phyloP scores from a whole-genome alignment of 2,329 filamentous ascomycete species.

The Cercospora zeina region DNA sequence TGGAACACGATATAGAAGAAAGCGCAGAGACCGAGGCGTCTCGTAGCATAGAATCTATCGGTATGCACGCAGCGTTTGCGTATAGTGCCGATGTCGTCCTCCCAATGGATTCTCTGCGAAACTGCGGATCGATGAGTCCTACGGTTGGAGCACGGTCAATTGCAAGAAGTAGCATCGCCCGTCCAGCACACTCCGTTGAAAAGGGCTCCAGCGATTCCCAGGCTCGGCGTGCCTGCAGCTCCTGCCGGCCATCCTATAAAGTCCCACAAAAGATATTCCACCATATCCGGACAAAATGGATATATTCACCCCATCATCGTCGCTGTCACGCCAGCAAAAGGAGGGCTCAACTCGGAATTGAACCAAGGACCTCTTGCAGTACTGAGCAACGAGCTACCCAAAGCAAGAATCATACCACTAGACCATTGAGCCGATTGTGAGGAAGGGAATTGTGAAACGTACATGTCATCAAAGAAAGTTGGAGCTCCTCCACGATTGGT shows the following conservation, averaged over 20 bases:
- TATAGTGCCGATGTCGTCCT: background rate
- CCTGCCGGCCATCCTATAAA: no score
- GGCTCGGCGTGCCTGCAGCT: background rate
- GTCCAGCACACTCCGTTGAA: background rate
- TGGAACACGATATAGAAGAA: background rate
- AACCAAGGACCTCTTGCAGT: background rate
- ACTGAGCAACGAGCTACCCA: background rate
- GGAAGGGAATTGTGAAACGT: no score
- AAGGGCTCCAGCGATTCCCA: background rate
- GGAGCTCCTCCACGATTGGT: no score
- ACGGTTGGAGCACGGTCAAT: background rate
- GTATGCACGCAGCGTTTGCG: background rate
- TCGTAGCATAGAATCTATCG: background rate
- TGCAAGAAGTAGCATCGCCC: background rate
- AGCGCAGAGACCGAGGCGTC: background rate
- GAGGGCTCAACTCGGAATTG: conserved; percentile 3
- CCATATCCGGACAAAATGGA: no score
- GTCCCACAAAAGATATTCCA: no score
- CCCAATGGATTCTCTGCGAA: background rate
- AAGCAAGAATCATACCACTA: conserved; percentile 5
- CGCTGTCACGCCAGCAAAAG: background rate
- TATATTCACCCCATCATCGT: no score
- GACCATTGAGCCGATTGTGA: background rate
- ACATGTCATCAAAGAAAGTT: no score
- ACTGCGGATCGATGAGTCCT: background rate